Base-by-base conservation (phyloP, 2,329 filamentous ascomycete genomes). In the Exophiala alcalophila region DNA sequence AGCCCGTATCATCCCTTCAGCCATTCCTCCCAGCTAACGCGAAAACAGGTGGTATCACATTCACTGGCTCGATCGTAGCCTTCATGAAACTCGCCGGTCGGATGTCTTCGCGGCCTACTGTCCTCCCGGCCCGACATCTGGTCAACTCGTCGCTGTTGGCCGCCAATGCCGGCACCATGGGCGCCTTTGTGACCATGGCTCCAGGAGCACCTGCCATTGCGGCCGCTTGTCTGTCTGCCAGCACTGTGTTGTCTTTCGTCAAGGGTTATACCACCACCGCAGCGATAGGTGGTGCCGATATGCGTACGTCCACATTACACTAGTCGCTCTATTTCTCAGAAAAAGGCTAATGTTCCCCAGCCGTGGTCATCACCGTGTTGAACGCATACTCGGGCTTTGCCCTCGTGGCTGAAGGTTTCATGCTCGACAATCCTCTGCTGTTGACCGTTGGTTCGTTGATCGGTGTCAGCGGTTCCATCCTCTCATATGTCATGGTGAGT, bases 301-400 rank as follows among this genome's bases (percentile, higher is more conserved):
- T 94, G 88, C 88, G 79, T 65, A 67, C 25, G 62, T 16, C 9
- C 5, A 7, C 16, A 23, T 9, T 10, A 4, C 19, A 11, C 62
- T 20, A 34, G 55, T 57, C 48, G 61, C 48, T 10, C 44, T n/a
- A n/a, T n/a, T 12, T 29, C 19, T 14, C 12, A 23, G n/a, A 2
- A 11, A 25, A 4, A 25, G 28, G 33, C 37, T 12, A 7, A 24
- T 10, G 11, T 26, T 32, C 12, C 15, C 4, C 51, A 75, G 71
- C 84, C 10, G 87, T 94, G 4, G 86, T 92, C 21, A 94, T 94
- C 51, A 94, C 87, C 0, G 88, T 94, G 1, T 67, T 95, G 14
- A 95, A 94, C 56, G 88, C 88, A 0, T 94, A 94, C 61, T 91
- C 86, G 33, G 89, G 89, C 9, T 95, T 94, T 44, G 89, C 89